Evolutionary conservation across 352 stramenopile genomes (phyloP).

Genomic region (Pythium phragmitis): DNA sequence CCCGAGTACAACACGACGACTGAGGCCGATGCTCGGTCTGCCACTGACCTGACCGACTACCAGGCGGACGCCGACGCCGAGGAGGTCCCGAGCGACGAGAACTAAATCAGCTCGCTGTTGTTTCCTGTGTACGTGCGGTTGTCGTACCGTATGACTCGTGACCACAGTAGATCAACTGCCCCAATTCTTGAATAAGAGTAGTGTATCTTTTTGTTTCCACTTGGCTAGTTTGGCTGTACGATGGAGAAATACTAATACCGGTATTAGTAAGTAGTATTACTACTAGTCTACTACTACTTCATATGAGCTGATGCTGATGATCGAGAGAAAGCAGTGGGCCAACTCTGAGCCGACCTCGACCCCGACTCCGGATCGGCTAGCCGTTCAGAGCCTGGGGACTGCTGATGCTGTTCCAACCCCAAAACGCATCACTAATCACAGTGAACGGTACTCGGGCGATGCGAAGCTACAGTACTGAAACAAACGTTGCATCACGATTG

Average conservation of each 20-base stretch:
- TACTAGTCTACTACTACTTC: too few species aligned
- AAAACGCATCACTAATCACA: too few species aligned
- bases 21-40: not conserved
- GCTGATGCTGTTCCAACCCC: too few species aligned
- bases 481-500: too few species aligned
- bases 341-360: not conserved
- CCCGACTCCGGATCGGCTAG: not conserved
- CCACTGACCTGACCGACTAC: not conserved
- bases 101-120: conserved; percentile 1
- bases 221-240: too few species aligned
- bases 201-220: not conserved
- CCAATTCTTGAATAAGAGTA: not conserved
- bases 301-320: too few species aligned
- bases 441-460: too few species aligned
- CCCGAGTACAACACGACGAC: conserved; percentile 10
- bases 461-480: too few species aligned
- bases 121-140: not conserved
- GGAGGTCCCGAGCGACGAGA: conserved; percentile 5
- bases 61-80: not conserved
- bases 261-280: too few species aligned
- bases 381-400: too few species aligned
- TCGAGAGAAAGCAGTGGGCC: not conserved
- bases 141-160: not conserved
- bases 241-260: too few species aligned
- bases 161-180: not conserved